Percentiles rank a stretch among this genome's conserved stretches.
Conservation (phyloP, 2,329 filamentous ascomycete genomes). For the Ophiostoma himal-ulmi region DNA sequence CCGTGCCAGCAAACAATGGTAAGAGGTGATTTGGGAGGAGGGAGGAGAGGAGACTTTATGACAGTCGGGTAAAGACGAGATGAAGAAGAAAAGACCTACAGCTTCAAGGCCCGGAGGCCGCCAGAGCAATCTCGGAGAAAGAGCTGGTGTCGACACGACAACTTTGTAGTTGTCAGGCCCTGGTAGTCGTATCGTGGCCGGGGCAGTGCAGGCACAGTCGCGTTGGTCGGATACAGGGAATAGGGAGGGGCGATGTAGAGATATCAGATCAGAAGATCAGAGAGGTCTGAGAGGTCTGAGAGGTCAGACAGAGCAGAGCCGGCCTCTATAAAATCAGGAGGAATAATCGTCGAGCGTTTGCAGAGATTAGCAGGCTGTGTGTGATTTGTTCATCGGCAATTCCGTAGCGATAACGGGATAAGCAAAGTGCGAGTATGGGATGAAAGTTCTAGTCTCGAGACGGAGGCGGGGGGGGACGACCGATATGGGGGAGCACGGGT, state of each 20-base stretch:
- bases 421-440: not conserved
- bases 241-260: not conserved
- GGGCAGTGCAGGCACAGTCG: conserved; percentile 15
- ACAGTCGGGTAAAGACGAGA: not conserved
- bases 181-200: conserved; percentile 9
- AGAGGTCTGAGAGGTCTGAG: not conserved
- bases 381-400: conserved; percentile 14
- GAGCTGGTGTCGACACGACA: conserved; percentile 11
- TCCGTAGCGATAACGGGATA: not conserved
- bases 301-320: not conserved
- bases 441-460: not conserved
- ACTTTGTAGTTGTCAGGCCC: conserved; percentile 9
- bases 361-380: not conserved
- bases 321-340: not conserved
- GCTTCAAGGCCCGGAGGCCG: conserved; percentile 25
- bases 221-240: not conserved
- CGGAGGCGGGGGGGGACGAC: not conserved
- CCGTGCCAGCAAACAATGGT: not conserved
- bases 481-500: not conserved
- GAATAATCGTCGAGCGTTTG: not conserved
- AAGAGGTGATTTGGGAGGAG: not conserved
- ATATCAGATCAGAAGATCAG: not conserved
- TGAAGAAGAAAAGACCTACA: conserved; percentile 19
- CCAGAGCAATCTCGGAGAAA: conserved; percentile 20
- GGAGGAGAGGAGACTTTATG: not conserved